These are phyloP conservation scores for Aspergillus tubingensis DNA, from an alignment of 2,329 filamentous ascomycete genomes.

Conservation along the genomic window DNA sequence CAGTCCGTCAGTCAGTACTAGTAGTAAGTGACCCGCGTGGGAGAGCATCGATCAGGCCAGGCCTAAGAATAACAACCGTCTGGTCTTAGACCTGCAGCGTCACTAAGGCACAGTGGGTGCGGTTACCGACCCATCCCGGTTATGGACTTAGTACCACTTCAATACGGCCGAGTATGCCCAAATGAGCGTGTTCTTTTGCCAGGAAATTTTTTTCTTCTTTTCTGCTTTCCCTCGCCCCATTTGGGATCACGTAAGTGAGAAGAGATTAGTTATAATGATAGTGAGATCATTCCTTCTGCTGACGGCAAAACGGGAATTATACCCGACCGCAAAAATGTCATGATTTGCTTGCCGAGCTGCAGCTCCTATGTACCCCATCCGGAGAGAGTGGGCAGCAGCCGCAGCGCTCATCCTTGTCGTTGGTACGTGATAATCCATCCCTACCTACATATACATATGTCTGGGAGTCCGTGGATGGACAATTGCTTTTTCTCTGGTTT, in stretches of 20 bases:
- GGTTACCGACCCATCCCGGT: conserved; percentile 3
- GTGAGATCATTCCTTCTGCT: neutral
- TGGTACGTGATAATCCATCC: neutral
- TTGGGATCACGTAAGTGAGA: neutral
- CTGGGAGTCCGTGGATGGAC: neutral
- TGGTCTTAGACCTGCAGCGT: conserved; percentile 20
- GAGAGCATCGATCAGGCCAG: conserved; percentile 18
- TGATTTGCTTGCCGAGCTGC: conserved; percentile 1
- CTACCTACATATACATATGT: neutral
- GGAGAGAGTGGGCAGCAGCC: conserved; percentile 1
- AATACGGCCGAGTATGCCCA: neutral
- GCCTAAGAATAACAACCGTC: conserved; percentile 15
- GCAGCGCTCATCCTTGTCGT: neutral
- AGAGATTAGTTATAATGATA: neutral
- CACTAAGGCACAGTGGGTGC: neutral
- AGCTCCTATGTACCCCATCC: conserved; percentile 2
- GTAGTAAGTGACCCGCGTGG: conserved; percentile 1
- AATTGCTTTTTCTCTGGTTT: neutral
- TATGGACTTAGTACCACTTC: neutral
- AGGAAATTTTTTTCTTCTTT: too few relatives aligned
- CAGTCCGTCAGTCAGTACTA: neutral
- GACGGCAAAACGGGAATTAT: conserved; percentile 1
- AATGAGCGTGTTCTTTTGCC: neutral
- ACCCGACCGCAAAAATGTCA: neutral
- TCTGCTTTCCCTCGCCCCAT: neutral